A percentile compares a stretch with the other conserved stretches of the same genome.
These are phyloP conservation scores for Arthrobotrys entomopaga DNA, from an alignment of 2,329 filamentous ascomycete species.

Conservation along the genomic window DNA sequence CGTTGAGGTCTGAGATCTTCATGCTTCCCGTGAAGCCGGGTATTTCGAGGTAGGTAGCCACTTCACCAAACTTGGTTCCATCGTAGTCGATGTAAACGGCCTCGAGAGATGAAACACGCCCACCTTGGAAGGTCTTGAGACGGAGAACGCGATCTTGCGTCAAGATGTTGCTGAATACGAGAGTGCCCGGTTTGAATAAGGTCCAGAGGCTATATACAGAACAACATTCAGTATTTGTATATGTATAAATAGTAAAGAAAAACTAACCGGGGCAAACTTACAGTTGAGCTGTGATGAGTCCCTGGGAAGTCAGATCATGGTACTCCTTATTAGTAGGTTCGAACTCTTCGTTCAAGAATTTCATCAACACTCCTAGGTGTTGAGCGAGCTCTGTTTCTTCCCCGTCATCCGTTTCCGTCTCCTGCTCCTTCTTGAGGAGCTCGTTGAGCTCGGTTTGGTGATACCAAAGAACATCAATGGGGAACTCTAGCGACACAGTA, in stretches of 20 bases:
- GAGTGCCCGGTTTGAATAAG: slow-evolving; percentile 32
- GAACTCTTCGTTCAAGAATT: slow-evolving; percentile 54
- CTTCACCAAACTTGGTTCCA: slow-evolving; percentile 83
- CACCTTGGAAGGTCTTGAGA: slow-evolving; percentile 21
- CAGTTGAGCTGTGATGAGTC: slow-evolving; percentile 55
- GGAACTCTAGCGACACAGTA: slow-evolving; percentile 20
- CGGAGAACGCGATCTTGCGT: slow-evolving; percentile 29
- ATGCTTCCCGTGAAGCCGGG: slow-evolving; percentile 79
- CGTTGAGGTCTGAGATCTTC: slow-evolving; percentile 82
- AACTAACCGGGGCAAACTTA: slow-evolving; percentile 4
- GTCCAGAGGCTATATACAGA: slow-evolving; percentile 38
- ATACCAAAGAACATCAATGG: slow-evolving; percentile 41
- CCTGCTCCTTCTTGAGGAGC: slow-evolving; percentile 19
- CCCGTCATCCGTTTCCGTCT: slow-evolving; percentile 20
- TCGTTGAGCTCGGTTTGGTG: slow-evolving; percentile 36
- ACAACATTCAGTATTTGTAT: slow-evolving; percentile 8
- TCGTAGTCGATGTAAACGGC: slow-evolving; percentile 82
- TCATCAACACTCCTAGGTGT: slow-evolving; percentile 25
- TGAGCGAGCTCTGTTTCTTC: slow-evolving; percentile 18
- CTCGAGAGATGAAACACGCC: background rate
- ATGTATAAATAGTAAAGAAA: background rate
- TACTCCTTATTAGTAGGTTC: slow-evolving; percentile 46
- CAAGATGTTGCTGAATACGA: slow-evolving; percentile 39
- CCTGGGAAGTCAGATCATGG: slow-evolving; percentile 48
- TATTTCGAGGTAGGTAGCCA: slow-evolving; percentile 75